Base-by-base conservation (phyloP, 2,329 filamentous ascomycete species). In the Beauveria scarabaeidicola region DNA sequence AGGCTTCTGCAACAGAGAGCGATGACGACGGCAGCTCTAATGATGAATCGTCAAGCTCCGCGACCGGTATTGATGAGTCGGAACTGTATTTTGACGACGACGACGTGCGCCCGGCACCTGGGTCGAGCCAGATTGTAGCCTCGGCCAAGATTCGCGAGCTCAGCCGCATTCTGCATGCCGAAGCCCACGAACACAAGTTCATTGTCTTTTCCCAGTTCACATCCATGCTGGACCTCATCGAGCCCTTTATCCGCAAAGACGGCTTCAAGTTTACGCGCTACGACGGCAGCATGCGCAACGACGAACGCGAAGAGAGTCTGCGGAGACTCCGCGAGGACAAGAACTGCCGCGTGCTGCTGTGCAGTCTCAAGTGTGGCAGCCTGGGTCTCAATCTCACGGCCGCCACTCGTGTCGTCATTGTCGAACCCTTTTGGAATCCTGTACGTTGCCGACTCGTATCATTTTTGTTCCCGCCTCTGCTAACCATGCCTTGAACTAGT, bases 121-220 rank as follows among this genome's bases (percentile, higher is more conserved):
- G 67, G 72, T 44, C 70, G 70, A 76, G 79, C 7, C 76, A 77
- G 29, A 78, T 88, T 38, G 77, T 83, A 27, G 81, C 85, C 2
- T 99, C 94, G 0, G 93, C 94, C 66, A 99, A 99, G 77, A 95
- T 99, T 68, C 86, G 88, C 48, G 86, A 94, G 66, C 81, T 97
- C 21, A 82, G 96, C 68, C 80, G 85, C 62, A 89, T 99, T 55
- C 82, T 99, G 9, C 82, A 86, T 64, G 84, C 84, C 48, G 94
- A 99, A 72, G 86, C 86, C 0, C 77, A 81, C 1, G 80, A 91
- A 61, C 90, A 96, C 80, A 99, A 99, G 71, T 96, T 96, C 70
- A 99, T 99, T 68, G 91, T 99, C 64, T 99, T 99, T 75, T 96
- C 91, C 1, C 91, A 97, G 68, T 99, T 99, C 75, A 99, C 94